Evolutionary conservation across 768 basidiomycete species (phyloP).

Genomic region (Rhizopogon sp.): DNA sequence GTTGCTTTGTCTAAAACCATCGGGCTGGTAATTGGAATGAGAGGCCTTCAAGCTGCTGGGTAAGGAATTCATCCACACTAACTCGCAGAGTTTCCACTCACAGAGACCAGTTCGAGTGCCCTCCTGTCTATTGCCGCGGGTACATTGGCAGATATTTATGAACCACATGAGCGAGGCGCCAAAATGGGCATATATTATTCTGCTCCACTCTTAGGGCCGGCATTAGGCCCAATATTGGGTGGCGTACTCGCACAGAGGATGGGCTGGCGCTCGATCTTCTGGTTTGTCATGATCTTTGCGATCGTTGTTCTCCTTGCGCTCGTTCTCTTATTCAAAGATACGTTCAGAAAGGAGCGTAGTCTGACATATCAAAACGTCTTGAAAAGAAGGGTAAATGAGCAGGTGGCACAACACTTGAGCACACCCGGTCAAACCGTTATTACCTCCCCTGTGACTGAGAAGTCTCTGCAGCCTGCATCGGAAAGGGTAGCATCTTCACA

Average conservation of each 20-base stretch:
- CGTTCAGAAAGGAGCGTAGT: conserved; percentile 75
- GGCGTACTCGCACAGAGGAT: conserved; percentile 58
- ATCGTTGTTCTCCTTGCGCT: conserved; percentile 49
- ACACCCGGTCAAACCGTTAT: conserved; percentile 12
- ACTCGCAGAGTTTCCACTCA: neutral
- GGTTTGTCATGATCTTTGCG: conserved; percentile 65
- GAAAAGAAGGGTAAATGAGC: conserved; percentile 32
- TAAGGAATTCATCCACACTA: conserved; percentile 16
- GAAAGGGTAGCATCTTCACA: neutral
- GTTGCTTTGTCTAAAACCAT: conserved; percentile 55
- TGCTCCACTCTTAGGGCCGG: conserved; percentile 59
- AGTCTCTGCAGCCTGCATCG: neutral
- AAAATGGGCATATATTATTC: conserved; percentile 78
- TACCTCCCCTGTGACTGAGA: neutral
- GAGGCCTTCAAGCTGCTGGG: conserved; percentile 62
- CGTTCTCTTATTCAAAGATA: conserved; percentile 65
- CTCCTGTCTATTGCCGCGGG: conserved; percentile 67
- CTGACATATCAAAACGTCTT: conserved; percentile 66
- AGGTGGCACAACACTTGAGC: conserved; percentile 11
- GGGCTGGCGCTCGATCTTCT: conserved; percentile 77
- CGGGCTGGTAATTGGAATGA: conserved; percentile 58
- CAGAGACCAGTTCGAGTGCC: conserved; percentile 44
- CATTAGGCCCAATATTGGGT: conserved; percentile 32
- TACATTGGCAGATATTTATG: conserved; percentile 69
- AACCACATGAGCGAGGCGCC: conserved; percentile 61